Conservation (phyloP, 129 eudicot species). For the Cynara cardunculus region DNA sequence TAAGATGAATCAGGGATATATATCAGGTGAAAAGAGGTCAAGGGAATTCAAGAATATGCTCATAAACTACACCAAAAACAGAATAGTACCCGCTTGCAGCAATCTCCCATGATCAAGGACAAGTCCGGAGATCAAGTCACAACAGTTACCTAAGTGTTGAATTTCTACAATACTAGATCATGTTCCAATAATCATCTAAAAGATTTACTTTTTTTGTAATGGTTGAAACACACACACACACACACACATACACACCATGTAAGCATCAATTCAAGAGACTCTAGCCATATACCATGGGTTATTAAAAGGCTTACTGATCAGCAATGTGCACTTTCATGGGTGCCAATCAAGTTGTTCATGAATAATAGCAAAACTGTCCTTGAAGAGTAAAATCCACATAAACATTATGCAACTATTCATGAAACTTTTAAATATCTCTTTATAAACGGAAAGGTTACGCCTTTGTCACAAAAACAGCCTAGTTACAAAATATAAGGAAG, state of each 20-base stretch:
- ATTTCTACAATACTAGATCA: neutral
- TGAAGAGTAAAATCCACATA: neutral
- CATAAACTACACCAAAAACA: neutral
- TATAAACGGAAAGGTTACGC: neutral
- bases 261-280: too few species aligned
- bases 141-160: constrained; percentile 28
- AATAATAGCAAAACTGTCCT: neutral
- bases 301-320: neutral
- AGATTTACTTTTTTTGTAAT: neutral
- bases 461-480: neutral
- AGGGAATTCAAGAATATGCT: neutral
- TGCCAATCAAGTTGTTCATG: neutral
- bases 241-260: neutral
- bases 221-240: neutral
- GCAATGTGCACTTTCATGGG: neutral
- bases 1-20: neutral
- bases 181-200: neutral
- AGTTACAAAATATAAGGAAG: neutral
- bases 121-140: constrained; percentile 17
- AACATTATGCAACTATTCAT: neutral
- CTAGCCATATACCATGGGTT: neutral
- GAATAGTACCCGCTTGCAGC: constrained; percentile 17
- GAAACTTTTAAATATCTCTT: neutral
- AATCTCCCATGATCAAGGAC: constrained; percentile 38
- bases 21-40: neutral